Percentiles rank a stretch among this genome's conserved stretches.
Conservation (phyloP, 2,329 filamentous ascomycete species). For the Pseudocercospora cruenta region DNA sequence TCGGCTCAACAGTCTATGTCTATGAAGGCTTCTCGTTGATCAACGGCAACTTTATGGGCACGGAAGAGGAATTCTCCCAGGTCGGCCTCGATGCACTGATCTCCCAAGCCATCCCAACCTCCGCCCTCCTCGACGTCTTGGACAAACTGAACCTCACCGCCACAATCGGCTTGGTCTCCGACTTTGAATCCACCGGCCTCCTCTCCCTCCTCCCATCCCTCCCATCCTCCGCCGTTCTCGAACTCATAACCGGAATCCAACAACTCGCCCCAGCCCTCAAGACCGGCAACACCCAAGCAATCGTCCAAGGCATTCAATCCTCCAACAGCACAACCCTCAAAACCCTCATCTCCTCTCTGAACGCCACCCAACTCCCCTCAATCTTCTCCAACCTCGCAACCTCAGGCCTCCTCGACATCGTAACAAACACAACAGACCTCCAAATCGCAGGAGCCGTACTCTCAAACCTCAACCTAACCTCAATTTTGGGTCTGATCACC, state of each 20-base stretch:
- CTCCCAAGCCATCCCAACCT: slow-evolving; percentile 12
- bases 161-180: slow-evolving; percentile 9
- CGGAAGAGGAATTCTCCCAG: slow-evolving; percentile 22
- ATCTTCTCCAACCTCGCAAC: slow-evolving; percentile 16
- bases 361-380: slow-evolving; percentile 10
- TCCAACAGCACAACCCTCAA: slow-evolving; percentile 17
- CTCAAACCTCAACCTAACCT: slow-evolving; percentile 20
- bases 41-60: slow-evolving; percentile 22
- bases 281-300: slow-evolving; percentile 13
- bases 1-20: slow-evolving; percentile 24
- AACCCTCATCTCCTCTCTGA: slow-evolving; percentile 4
- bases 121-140: slow-evolving; percentile 12
- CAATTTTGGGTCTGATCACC: slow-evolving; percentile 16
- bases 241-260: slow-evolving; percentile 14
- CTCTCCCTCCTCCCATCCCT: slow-evolving; percentile 13
- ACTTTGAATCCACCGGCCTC: slow-evolving; percentile 14
- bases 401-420: slow-evolving; percentile 16
- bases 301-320: slow-evolving; percentile 9
- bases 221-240: slow-evolving; percentile 7
- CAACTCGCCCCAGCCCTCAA: slow-evolving; percentile 17
- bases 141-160: slow-evolving; percentile 23
- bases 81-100: slow-evolving; percentile 11
- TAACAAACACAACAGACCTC: slow-evolving; percentile 19
- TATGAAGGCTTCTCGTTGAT: slow-evolving; percentile 21
- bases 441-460: slow-evolving; percentile 16